Conservation (phyloP, 768 basidiomycete species). For the Termitomyces sp. region DNA sequence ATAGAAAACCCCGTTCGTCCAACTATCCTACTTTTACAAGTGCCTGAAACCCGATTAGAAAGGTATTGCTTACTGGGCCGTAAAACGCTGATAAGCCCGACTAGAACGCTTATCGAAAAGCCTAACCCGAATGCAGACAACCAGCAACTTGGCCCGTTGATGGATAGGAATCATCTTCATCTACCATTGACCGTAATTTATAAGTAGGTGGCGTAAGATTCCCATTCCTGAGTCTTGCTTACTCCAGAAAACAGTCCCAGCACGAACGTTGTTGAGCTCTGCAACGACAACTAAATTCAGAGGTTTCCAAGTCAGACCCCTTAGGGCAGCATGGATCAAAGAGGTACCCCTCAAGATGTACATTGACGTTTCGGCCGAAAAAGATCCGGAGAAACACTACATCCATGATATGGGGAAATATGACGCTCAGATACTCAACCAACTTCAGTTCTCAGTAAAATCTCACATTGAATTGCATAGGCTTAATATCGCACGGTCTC, state of each 20-base stretch:
- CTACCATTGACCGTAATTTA: slow-evolving; percentile 2
- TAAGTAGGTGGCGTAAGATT: not conserved
- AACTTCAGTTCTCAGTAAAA: not conserved
- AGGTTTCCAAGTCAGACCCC: not conserved
- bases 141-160: not conserved
- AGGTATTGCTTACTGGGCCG: not conserved
- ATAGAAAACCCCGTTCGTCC: not conserved
- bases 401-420: not conserved
- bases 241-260: not conserved
- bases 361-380: not conserved
- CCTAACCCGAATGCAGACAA: not conserved
- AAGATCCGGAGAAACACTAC: not conserved
- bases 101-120: not conserved
- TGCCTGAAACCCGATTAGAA: not conserved
- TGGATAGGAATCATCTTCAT: not conserved
- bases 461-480: slow-evolving; percentile 1
- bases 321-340: not conserved
- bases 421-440: not conserved
- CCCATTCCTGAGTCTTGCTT: slow-evolving; percentile 8
- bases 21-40: not conserved
- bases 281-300: not conserved
- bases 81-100: not conserved
- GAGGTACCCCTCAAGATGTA: not conserved
- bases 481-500: slow-evolving; percentile 1
- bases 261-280: slow-evolving; percentile 5